Conservation (phyloP, 2,329 filamentous ascomycete species). For the Cladosporium sp. region DNA sequence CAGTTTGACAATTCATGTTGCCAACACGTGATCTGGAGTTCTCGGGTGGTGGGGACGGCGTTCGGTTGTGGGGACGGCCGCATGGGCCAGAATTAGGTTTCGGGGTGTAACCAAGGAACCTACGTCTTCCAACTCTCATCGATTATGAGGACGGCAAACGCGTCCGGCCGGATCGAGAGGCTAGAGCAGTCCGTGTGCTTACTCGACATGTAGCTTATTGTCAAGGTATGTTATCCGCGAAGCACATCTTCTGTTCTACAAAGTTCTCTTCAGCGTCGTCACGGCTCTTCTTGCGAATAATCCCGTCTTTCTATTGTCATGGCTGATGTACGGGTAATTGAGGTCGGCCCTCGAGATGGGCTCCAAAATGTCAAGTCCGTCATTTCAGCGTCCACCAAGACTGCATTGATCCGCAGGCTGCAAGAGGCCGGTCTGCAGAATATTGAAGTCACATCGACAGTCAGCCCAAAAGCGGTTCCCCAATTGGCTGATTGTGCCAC, state of each 20-base stretch:
- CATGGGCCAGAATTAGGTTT: background rate
- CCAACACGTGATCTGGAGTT: background rate
- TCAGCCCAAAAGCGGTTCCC: slow-evolving; percentile 56
- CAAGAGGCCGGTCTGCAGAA: slow-evolving; percentile 51
- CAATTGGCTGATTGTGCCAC: slow-evolving; percentile 40
- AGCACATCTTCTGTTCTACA: background rate
- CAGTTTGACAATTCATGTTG: background rate
- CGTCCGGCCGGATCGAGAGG: background rate
- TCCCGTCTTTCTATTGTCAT: background rate
- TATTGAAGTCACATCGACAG: slow-evolving; percentile 56
- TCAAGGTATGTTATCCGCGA: background rate
- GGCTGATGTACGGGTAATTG: slow-evolving; percentile 49
- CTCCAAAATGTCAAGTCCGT: slow-evolving; percentile 55
- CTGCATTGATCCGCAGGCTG: slow-evolving; percentile 50
- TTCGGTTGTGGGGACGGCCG: background rate
- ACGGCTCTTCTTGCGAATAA: background rate
- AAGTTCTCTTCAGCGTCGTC: background rate
- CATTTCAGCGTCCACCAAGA: slow-evolving; percentile 50
- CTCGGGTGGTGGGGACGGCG: background rate
- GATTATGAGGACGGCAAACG: background rate
- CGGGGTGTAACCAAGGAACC: background rate
- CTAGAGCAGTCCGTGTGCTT: background rate
- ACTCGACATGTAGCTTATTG: background rate
- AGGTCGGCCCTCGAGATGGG: slow-evolving; percentile 56
- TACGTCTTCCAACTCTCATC: background rate